phyloP scores from a whole-genome alignment of 2,329 filamentous ascomycete genomes.

The Colletotrichum sojae region DNA sequence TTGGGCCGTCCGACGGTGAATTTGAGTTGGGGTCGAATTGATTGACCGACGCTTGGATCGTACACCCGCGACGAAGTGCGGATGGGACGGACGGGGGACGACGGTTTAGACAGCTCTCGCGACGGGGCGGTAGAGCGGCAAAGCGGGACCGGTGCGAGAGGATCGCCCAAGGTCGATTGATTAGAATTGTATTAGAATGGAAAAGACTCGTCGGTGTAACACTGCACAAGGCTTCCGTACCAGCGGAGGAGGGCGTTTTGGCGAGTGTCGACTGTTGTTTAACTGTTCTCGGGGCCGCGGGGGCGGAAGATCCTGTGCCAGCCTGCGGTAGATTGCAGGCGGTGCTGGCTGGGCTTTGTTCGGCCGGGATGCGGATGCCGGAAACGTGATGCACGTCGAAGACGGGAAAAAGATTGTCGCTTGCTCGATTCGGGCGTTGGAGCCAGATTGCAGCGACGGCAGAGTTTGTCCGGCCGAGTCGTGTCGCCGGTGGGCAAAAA shows the following conservation, averaged over 20 bases:
- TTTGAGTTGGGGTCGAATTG: constrained; percentile 29
- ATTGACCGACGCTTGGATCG: constrained; percentile 33
- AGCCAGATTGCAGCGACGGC: constrained; percentile 7
- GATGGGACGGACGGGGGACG: constrained; percentile 1
- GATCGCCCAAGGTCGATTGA: constrained; percentile 4
- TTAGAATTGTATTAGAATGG: background rate
- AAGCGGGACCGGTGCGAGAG: constrained; percentile 17
- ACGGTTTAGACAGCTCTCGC: constrained; percentile 12
- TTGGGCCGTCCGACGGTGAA: constrained; percentile 21
- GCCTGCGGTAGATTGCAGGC: constrained; percentile 20
- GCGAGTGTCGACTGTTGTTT: constrained; percentile 36
- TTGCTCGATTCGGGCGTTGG: constrained; percentile 21
- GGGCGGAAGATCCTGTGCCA: constrained; percentile 14
- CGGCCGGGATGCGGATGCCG: constrained; percentile 30
- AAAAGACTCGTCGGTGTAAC: background rate
- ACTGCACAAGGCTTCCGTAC: constrained; percentile 16
- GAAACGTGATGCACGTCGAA: constrained; percentile 35
- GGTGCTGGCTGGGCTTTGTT: constrained; percentile 31
- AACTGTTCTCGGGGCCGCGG: constrained; percentile 28
- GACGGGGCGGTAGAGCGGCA: constrained; percentile 30
- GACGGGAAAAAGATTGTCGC: constrained; percentile 26
- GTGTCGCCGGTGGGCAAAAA: constrained; percentile 21
- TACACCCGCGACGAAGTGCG: constrained; percentile 17
- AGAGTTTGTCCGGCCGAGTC: constrained; percentile 25
- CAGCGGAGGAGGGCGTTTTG: constrained; percentile 32